These are phyloP conservation scores for Oxytropis ochrocephala DNA, from an alignment of 306 rosid genomes.

Conservation along the genomic window DNA sequence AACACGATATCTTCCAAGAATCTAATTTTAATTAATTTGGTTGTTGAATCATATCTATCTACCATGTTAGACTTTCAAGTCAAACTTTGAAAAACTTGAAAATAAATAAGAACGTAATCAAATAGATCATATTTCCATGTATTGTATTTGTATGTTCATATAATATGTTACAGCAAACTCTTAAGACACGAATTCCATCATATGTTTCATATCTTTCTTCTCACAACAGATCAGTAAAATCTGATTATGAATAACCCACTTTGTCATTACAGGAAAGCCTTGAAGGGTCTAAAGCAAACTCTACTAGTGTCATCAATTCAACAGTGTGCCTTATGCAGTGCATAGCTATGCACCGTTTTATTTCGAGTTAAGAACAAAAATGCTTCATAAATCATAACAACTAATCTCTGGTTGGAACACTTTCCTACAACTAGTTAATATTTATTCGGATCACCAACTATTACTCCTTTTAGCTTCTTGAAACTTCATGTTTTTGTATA, in stretches of 20 bases:
- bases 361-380: not conserved
- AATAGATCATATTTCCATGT: slow-evolving; percentile 1
- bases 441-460: not conserved
- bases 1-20: not conserved
- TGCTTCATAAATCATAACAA: not conserved
- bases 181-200: not conserved
- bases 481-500: not conserved
- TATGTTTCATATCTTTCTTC: not conserved
- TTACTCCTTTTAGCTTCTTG: not conserved
- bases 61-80: not conserved
- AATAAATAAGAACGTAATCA: not conserved
- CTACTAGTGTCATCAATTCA: not conserved
- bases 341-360: not conserved
- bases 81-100: not conserved
- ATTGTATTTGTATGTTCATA: not conserved
- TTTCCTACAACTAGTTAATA: not conserved
- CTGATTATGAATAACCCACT: not conserved
- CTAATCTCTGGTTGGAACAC: not conserved
- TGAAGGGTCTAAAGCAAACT: not conserved
- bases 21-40: not conserved
- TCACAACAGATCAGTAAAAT: not conserved
- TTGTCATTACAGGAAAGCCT: not conserved
- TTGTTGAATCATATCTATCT: not conserved
- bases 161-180: not conserved
- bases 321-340: not conserved